These are phyloP conservation scores for Obelidium mucronatum DNA, from an alignment of 192 early-diverging fungal species.

Conservation along the genomic window DNA sequence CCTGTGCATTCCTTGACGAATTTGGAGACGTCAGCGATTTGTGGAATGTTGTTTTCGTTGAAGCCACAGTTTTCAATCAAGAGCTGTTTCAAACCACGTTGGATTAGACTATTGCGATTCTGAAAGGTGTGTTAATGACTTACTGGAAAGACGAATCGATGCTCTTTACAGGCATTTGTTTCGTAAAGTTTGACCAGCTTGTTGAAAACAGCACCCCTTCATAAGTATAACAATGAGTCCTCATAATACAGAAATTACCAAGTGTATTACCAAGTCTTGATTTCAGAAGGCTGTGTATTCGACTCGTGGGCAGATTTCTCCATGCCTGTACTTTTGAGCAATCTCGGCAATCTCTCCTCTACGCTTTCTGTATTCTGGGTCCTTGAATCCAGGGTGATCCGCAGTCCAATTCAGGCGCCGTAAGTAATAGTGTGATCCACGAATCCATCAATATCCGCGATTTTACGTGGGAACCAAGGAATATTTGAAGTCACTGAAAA, in stretches of 20 bases:
- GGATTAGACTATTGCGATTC: not conserved
- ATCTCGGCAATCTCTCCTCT: conserved; percentile 83
- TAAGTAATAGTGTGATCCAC: conserved; percentile 91
- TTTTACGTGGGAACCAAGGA: conserved; percentile 96
- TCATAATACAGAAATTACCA: conserved; percentile 54
- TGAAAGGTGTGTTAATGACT: not conserved
- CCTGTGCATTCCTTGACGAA: conserved; percentile 96
- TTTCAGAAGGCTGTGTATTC: conserved; percentile 83
- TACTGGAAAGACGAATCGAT: conserved; percentile 84
- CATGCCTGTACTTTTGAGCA: conserved; percentile 81
- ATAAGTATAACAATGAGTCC: not conserved
- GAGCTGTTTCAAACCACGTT: conserved; percentile 48
- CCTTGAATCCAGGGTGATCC: conserved; percentile 94
- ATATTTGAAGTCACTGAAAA: conserved; percentile 37
- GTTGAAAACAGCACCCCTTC: conserved; percentile 69
- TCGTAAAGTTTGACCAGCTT: conserved; percentile 79
- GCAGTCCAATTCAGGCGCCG: conserved; percentile 74
- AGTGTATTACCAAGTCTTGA: conserved; percentile 89
- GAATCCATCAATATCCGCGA: conserved; percentile 90
- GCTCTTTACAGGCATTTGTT: conserved; percentile 91
- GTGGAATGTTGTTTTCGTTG: conserved; percentile 84
- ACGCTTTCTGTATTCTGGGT: conserved; percentile 82
- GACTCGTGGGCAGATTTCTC: conserved; percentile 79
- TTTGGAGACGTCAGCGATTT: conserved; percentile 85
- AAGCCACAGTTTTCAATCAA: conserved; percentile 92